phyloP scores from a whole-genome alignment of 441 rosid genomes.

The Rhodomyrtus psidioides region DNA sequence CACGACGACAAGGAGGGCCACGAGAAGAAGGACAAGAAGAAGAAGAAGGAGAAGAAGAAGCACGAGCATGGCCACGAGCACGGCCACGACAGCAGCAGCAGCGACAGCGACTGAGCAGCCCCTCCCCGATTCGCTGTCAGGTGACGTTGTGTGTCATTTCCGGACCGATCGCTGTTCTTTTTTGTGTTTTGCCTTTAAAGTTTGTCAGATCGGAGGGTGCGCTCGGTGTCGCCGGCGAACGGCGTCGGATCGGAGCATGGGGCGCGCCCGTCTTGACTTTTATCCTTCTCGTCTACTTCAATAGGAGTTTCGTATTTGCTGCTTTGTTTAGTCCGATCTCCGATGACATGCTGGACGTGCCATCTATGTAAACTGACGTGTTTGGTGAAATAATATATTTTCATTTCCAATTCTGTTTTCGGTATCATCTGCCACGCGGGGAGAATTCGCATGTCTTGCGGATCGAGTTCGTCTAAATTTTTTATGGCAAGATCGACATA shows the following conservation, averaged over 20 bases:
- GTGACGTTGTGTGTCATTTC: not conserved
- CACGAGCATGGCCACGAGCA: not conserved
- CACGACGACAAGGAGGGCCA: not conserved
- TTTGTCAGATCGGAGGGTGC: not conserved
- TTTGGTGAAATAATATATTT: not conserved
- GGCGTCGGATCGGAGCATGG: not conserved
- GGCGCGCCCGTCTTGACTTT: not conserved
- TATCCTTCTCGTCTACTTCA: not conserved
- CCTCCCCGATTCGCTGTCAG: not conserved
- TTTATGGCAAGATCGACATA: not conserved
- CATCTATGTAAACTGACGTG: not conserved
- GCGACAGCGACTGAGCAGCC: not conserved
- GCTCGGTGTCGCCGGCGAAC: not conserved
- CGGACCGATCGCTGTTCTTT: not conserved
- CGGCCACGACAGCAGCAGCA: not conserved
- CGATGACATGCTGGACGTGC: not conserved
- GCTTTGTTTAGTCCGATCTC: not conserved
- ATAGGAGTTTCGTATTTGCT: not conserved
- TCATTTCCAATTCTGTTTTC: not conserved
- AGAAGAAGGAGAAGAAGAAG: not conserved
- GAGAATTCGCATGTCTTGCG: not conserved
- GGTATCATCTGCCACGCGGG: not conserved
- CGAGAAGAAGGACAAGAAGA: not conserved
- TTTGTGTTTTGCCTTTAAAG: not conserved
- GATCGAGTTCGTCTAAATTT: not conserved